Evolutionary conservation across 768 basidiomycete genomes (phyloP).

Genomic region (Trichaptum fuscoviolaceum): DNA sequence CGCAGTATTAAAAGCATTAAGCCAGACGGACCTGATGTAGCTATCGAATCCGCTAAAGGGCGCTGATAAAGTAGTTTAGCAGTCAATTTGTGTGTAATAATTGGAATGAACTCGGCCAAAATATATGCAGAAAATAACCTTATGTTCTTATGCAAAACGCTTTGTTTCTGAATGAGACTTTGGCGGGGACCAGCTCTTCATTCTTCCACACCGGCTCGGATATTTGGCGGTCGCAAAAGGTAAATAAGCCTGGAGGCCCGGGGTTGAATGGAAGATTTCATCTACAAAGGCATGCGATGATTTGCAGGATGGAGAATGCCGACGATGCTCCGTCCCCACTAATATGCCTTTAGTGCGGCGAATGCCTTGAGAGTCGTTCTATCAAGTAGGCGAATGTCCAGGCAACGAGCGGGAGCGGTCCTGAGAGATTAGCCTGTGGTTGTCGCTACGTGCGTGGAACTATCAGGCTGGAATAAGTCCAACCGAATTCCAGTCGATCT

Average conservation of each 20-base stretch:
- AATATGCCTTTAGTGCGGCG: too few species aligned
- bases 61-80: background rate
- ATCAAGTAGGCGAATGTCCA: too few species aligned
- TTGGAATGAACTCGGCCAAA: background rate
- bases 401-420: too few species aligned
- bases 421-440: too few species aligned
- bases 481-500: too few species aligned
- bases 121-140: background rate
- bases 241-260: background rate
- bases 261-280: background rate
- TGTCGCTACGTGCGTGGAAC: too few species aligned
- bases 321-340: background rate
- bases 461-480: too few species aligned
- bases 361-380: too few species aligned
- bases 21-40: background rate
- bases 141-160: background rate
- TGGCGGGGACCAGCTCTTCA: background rate
- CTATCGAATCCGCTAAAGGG: constrained; percentile 1
- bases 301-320: background rate
- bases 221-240: too few species aligned
- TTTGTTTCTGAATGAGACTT: background rate
- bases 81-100: constrained; percentile 1
- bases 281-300: background rate
- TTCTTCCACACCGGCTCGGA: background rate
- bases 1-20: background rate